A percentile compares a stretch with the other conserved stretches of the same genome.
Evolutionary conservation across 352 stramenopile genomes (phyloP).

Genomic region (Globisporangium ultimum): DNA sequence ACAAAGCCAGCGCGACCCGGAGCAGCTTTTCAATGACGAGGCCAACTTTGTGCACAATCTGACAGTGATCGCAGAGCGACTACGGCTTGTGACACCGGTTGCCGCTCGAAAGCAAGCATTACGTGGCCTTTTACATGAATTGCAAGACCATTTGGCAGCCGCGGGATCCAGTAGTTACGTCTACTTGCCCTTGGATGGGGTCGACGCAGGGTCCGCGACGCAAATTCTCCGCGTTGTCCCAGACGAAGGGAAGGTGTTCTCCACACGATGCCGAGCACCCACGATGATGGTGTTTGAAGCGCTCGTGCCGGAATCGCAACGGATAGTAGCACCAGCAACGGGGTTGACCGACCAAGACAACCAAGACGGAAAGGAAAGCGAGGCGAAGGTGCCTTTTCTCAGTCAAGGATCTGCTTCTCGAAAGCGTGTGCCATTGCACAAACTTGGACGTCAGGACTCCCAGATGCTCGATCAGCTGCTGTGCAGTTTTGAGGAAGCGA

Average conservation of each 20-base stretch:
- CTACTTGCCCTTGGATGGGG: conserved; percentile 16
- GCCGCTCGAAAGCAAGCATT: conserved; percentile 8
- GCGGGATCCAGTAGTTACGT: background rate
- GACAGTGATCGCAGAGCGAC: conserved; percentile 24
- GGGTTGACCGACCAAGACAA: conserved; percentile 2
- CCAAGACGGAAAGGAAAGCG: conserved; percentile 7
- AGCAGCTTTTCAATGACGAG: conserved; percentile 27
- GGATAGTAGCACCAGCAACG: background rate
- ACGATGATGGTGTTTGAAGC: conserved; percentile 43
- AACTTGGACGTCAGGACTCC: conserved; percentile 21
- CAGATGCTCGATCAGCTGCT: conserved; percentile 28
- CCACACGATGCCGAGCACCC: conserved; percentile 25
- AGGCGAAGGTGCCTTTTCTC: background rate
- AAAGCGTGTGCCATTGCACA: conserved; percentile 14
- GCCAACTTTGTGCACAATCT: conserved; percentile 30
- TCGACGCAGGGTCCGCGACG: background rate
- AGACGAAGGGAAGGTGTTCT: conserved; percentile 36
- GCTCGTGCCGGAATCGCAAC: background rate
- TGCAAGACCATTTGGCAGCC: conserved; percentile 16
- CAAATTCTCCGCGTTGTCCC: conserved; percentile 26
- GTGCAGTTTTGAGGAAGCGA: conserved; percentile 17
- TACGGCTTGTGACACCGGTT: conserved; percentile 23
- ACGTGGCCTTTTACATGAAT: conserved; percentile 7
- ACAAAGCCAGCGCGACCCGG: conserved; percentile 3
- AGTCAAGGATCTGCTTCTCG: background rate